These are phyloP conservation scores for Solanum bulbocastanum DNA, from an alignment of 257 asterid species.

Conservation along the genomic window DNA sequence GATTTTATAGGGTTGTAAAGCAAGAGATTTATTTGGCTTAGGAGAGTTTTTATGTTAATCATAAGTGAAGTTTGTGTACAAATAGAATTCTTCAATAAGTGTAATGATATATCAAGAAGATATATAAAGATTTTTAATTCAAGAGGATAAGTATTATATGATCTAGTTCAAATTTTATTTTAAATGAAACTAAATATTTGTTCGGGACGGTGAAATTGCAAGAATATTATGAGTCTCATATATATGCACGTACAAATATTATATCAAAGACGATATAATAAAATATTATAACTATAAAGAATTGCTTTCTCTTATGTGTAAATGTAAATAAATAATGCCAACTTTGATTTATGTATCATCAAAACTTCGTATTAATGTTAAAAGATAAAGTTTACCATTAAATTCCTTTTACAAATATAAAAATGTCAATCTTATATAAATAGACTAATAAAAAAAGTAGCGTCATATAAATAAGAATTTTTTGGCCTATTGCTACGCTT, in stretches of 20 bases:
- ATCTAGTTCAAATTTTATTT: background rate
- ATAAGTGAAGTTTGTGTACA: background rate
- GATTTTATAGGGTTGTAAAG: background rate
- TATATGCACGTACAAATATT: background rate
- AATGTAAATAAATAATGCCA: background rate
- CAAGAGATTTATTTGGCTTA: background rate
- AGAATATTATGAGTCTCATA: background rate
- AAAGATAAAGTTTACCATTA: background rate
- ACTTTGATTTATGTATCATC: background rate
- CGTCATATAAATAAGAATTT: no score
- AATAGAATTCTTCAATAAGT: background rate
- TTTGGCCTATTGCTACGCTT: no score
- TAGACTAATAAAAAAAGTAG: no score
- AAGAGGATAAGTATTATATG: background rate
- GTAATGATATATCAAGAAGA: background rate
- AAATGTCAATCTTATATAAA: no score
- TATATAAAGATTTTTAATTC: background rate
- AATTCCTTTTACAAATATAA: background rate
- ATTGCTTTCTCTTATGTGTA: background rate
- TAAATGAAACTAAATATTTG: background rate
- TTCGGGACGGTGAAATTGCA: background rate
- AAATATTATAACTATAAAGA: no score
- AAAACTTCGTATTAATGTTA: no score
- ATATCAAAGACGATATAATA: background rate
- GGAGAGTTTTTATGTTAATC: background rate